A percentile compares a stretch with the other conserved stretches of the same genome.
Conservation (phyloP, 495 filamentous ascomycete genomes). For the Aspergillus affinis region DNA sequence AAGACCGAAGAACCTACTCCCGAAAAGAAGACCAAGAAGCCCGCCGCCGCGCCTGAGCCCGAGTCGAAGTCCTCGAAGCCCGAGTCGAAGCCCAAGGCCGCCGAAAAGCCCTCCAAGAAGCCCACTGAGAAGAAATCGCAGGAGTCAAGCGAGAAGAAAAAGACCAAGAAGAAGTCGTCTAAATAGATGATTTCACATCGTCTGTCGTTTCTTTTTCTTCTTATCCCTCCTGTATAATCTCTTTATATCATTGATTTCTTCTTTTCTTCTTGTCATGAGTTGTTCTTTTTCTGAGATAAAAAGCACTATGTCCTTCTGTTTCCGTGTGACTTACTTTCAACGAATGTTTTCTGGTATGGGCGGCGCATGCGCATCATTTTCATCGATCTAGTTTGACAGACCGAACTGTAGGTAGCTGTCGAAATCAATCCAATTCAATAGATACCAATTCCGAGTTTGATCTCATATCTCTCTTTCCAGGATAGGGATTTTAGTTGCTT, state of each 20-base stretch:
- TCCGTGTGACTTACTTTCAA: conserved; percentile 8
- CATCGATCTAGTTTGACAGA: conserved; percentile 13
- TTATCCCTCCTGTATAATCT: conserved; percentile 17
- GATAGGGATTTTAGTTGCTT: not conserved
- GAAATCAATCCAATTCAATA: conserved; percentile 2
- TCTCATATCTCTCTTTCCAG: not conserved
- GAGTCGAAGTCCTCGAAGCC: conserved; percentile 27
- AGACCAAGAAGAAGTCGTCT: conserved; percentile 34
- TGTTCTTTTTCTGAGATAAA: conserved; percentile 30
- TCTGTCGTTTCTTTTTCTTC: not conserved
- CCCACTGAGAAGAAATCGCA: conserved; percentile 5
- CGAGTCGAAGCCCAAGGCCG: conserved; percentile 12
- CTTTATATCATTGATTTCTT: conserved; percentile 18
- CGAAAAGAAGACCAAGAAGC: conserved; percentile 18
- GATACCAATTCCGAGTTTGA: conserved; percentile 13
- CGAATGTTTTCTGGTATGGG: conserved; percentile 19
- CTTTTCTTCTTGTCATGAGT: conserved; percentile 17
- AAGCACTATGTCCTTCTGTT: conserved; percentile 32
- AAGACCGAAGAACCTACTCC: not conserved
- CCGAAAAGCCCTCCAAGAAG: conserved; percentile 9
- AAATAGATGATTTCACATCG: conserved; percentile 27
- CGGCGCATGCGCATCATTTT: conserved; percentile 33
- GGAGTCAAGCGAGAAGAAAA: conserved; percentile 17
- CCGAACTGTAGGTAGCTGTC: conserved; percentile 1
- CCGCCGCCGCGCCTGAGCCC: conserved; percentile 11